phyloP scores from a whole-genome alignment of 129 eudicot genomes.

The Artemisia annua region DNA sequence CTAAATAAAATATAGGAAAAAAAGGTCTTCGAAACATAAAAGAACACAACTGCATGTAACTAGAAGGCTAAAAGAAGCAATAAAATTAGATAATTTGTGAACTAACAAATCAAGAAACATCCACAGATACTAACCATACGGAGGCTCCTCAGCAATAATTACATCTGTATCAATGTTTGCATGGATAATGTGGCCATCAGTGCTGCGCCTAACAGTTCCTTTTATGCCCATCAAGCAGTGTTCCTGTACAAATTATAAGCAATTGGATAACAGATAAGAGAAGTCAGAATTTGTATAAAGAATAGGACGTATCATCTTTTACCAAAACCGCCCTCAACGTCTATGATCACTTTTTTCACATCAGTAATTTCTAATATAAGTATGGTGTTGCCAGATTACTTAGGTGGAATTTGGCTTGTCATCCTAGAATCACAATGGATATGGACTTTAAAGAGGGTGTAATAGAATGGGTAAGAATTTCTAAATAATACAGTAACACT shows the following conservation, averaged over 20 bases:
- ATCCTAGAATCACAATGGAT: too few species aligned
- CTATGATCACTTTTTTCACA: not conserved
- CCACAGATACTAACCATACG: slow-evolving; percentile 68
- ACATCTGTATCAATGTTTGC: slow-evolving; percentile 99
- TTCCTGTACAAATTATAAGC: slow-evolving; percentile 49
- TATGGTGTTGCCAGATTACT: not conserved
- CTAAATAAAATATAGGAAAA: not conserved
- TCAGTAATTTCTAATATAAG: not conserved
- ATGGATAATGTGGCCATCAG: slow-evolving; percentile 98
- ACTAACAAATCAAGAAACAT: not conserved
- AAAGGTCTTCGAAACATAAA: not conserved
- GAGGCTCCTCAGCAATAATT: slow-evolving; percentile 96
- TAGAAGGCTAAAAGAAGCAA: not conserved
- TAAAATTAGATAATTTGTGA: not conserved
- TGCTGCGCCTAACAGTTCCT: slow-evolving; percentile 98
- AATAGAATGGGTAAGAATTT: too few species aligned
- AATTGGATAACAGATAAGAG: not conserved
- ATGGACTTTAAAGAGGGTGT: too few species aligned
- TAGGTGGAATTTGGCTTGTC: too few species aligned
- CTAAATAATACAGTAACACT: too few species aligned
- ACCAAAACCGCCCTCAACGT: not conserved
- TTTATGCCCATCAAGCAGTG: slow-evolving; percentile 98
- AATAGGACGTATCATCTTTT: not conserved
- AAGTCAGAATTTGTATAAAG: not conserved
- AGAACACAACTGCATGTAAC: not conserved